Conservation (phyloP, 805 yeast genomes). For the Barnettozyma botsteinii region DNA sequence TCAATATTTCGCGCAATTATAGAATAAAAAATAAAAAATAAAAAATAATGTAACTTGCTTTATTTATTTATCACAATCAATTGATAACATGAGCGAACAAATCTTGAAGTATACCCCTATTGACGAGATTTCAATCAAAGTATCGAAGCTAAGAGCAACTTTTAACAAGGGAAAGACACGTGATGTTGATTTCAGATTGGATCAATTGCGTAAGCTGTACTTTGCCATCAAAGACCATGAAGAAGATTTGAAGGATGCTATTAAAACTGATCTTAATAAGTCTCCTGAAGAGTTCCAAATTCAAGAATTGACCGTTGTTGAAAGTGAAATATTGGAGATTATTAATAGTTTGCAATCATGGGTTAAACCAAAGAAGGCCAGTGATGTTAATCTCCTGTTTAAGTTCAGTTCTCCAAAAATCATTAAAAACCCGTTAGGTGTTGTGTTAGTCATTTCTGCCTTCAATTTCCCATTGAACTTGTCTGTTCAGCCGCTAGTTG, state of each 20-base stretch:
- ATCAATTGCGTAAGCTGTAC: conserved; percentile 63
- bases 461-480: conserved; percentile 76
- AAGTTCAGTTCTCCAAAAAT: conserved; percentile 15
- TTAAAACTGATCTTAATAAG: conserved; percentile 63
- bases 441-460: conserved; percentile 67
- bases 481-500: conserved; percentile 58
- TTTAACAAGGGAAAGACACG: conserved; percentile 42
- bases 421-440: conserved; percentile 46
- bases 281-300: conserved; percentile 54
- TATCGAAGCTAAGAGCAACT: conserved; percentile 11
- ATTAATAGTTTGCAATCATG: conserved; percentile 57
- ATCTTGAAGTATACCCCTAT: conserved; percentile 4
- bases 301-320: conserved; percentile 47
- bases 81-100: conserved; percentile 1
- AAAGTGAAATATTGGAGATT: conserved; percentile 52
- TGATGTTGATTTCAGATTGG: conserved; percentile 48
- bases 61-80: too few relatives aligned
- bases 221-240: conserved; percentile 55
- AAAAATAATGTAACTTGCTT: not conserved
- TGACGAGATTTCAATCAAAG: conserved; percentile 8
- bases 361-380: conserved; percentile 43
- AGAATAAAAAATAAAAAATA: not conserved
- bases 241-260: conserved; percentile 49
- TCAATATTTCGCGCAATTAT: too few relatives aligned
- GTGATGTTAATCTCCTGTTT: conserved; percentile 14